Conservation (phyloP, 108 stramenopile genomes). For the Stephanodiscus triporus region DNA sequence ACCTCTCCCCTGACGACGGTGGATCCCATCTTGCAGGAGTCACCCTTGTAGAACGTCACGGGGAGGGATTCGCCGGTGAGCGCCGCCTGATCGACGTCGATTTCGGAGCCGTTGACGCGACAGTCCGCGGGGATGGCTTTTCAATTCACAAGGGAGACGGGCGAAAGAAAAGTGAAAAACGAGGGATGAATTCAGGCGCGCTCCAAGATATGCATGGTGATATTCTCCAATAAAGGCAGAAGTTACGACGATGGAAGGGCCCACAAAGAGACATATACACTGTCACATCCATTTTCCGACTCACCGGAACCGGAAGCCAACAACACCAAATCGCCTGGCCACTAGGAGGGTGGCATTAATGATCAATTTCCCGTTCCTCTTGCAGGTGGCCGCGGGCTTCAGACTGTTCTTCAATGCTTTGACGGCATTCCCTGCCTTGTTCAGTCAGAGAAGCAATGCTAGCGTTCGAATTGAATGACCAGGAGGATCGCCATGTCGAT, state of each 20-base stretch:
- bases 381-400: slow-evolving; percentile 64
- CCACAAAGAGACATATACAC: background rate
- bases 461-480: slow-evolving; percentile 61
- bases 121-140: slow-evolving; percentile 70
- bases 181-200: background rate
- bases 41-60: slow-evolving; percentile 72
- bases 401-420: slow-evolving; percentile 73
- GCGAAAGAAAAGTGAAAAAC: background rate
- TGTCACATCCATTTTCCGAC: background rate
- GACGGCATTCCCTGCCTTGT: slow-evolving; percentile 79
- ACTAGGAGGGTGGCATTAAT: slow-evolving; percentile 57
- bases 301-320: slow-evolving; percentile 44
- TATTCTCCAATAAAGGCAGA: background rate
- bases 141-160: background rate
- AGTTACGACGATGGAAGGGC: no score
- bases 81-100: slow-evolving; percentile 81
- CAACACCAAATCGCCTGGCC: slow-evolving; percentile 61
- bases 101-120: slow-evolving; percentile 49
- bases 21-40: slow-evolving; percentile 68
- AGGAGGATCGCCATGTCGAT: slow-evolving; percentile 61
- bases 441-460: slow-evolving; percentile 61
- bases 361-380: slow-evolving; percentile 60
- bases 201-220: background rate
- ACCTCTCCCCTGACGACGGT: slow-evolving; percentile 78
- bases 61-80: slow-evolving; percentile 87